Conservation (phyloP, 352 stramenopile genomes). For the Globisporangium spinosum region DNA sequence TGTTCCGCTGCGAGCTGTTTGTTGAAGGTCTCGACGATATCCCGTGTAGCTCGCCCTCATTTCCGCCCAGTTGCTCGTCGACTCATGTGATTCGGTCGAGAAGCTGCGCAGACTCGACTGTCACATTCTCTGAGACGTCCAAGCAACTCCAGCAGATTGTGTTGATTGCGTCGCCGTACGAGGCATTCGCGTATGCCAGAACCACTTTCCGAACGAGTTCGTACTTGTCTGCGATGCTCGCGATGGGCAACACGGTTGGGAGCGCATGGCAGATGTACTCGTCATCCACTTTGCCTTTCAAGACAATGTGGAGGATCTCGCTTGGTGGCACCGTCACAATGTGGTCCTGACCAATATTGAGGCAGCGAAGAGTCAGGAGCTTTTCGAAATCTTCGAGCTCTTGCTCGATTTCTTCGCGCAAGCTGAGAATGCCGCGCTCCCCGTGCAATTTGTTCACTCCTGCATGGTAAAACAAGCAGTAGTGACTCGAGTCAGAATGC, state of each 20-base stretch:
- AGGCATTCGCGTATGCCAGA: constrained; percentile 39
- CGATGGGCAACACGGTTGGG: constrained; percentile 51
- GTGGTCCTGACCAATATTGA: constrained; percentile 50
- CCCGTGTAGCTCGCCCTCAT: not conserved
- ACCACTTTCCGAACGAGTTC: constrained; percentile 50
- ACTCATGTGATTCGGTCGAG: constrained; percentile 51
- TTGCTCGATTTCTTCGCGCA: constrained; percentile 66
- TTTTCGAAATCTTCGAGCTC: constrained; percentile 70
- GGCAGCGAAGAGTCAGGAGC: constrained; percentile 49
- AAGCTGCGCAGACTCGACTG: constrained; percentile 57
- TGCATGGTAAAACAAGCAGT: constrained; percentile 1
- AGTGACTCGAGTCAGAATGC: not conserved
- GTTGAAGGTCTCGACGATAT: not conserved
- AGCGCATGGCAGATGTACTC: constrained; percentile 63
- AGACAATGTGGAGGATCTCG: constrained; percentile 56
- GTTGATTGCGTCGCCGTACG: constrained; percentile 58
- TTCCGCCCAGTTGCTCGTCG: constrained; percentile 5
- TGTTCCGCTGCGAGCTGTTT: constrained; percentile 9
- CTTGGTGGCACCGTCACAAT: constrained; percentile 40
- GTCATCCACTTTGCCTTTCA: constrained; percentile 45
- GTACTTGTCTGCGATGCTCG: constrained; percentile 54
- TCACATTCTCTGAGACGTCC: constrained; percentile 61
- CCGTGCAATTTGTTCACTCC: constrained; percentile 53
- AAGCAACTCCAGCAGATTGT: constrained; percentile 71
- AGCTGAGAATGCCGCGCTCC: constrained; percentile 40